Base-by-base conservation (phyloP, 345 rosid genomes). In the Hevea brasiliensis region DNA sequence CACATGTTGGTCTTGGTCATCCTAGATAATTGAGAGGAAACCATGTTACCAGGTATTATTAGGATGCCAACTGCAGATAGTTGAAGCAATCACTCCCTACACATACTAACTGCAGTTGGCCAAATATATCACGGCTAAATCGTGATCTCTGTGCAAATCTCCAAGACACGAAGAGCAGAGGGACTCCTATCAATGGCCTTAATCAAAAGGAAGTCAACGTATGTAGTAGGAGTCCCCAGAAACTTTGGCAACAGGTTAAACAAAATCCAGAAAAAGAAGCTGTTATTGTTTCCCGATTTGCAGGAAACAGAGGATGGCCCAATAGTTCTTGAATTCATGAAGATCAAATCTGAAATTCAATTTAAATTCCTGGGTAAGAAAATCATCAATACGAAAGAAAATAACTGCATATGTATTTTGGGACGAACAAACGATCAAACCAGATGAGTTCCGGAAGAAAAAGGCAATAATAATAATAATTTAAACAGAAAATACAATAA, bases 271-370 rank as follows among this genome's bases (percentile, higher is more conserved):
- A 83, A 87, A 86, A 84, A 87, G 85, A 81, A 81, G 89, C 72
- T 64, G 87, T 78, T 88, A 83, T 88, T 90, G 96, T 87, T 95
- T 91, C 98, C 98, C 95, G 77, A 85, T 61, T 80, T 78, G 85
- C 96, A 95, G 99, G 99, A 95, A 92, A 95, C 99, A 72, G 70
- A 59, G 56, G 82, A 85, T 86, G 85, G 82, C 80, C 80, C 94
- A 82, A 81, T 56, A 72, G 82, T 80, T 83, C 65, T 87, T 82
- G 90, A 88, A 88, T 80, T 89, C 99, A 92, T 95, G 89, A 92
- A 95, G 91, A 83, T 79, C 83, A 72, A 82, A 83, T 85, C 98
- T 95, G 92, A 74, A 82, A 64, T 47, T 37, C 55, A 68, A 55
- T 20, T 65, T 13, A 15, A 76, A 54, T 1, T 8, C 32, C 0